Evolutionary conservation across 768 basidiomycete species (phyloP).

Genomic region (Leccinum subtestaceum): DNA sequence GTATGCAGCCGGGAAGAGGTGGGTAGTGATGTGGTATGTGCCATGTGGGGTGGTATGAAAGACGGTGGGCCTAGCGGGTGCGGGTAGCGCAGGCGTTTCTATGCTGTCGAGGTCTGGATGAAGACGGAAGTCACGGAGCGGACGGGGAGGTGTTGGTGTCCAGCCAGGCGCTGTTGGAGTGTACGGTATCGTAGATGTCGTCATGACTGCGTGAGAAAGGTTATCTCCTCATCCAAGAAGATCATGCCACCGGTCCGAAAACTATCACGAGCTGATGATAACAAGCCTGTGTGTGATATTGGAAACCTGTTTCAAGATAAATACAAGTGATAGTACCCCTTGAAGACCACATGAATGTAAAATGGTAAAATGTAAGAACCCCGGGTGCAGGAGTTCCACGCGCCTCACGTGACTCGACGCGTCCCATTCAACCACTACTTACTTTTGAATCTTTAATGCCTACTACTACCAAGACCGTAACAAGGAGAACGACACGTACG

Average conservation of each 20-base stretch:
- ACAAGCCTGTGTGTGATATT: too few species aligned
- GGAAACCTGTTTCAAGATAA: too few species aligned
- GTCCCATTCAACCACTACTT: background rate
- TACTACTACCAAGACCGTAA: slow-evolving; percentile 4
- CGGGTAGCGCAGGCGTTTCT: slow-evolving; percentile 19
- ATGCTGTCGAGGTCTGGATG: slow-evolving; percentile 10
- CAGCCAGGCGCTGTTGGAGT: slow-evolving; percentile 18
- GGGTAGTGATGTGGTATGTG: slow-evolving; percentile 27
- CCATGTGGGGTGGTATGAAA: slow-evolving; percentile 20
- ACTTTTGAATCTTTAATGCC: slow-evolving; percentile 8
- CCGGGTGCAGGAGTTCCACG: too few species aligned
- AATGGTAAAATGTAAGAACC: too few species aligned
- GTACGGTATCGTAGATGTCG: slow-evolving; percentile 18
- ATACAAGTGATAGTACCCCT: too few species aligned
- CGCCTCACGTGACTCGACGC: slow-evolving; percentile 18
- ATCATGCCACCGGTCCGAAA: too few species aligned
- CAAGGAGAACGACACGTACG: slow-evolving; percentile 15
- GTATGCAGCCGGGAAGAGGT: slow-evolving; percentile 30
- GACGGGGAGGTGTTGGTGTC: slow-evolving; percentile 23
- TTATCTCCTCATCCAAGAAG: too few species aligned
- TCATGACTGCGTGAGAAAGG: background rate
- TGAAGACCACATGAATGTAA: too few species aligned
- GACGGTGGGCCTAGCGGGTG: slow-evolving; percentile 14
- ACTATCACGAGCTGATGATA: too few species aligned
- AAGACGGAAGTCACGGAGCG: slow-evolving; percentile 10